Evolutionary conservation across 2,329 filamentous ascomycete species (phyloP).

Genomic region (Pseudogymnoascus sp.): DNA sequence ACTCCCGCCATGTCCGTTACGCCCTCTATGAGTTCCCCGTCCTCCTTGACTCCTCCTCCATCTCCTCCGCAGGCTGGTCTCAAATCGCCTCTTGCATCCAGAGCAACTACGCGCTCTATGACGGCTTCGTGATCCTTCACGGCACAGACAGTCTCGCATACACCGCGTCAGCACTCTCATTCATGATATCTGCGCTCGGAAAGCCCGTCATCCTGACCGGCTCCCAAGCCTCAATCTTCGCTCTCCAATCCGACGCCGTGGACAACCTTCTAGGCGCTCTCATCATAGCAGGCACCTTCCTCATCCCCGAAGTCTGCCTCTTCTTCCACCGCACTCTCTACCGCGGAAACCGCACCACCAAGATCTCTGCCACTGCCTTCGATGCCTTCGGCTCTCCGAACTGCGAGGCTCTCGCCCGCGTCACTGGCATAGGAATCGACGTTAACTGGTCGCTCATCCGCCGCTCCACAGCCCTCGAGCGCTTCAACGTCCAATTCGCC

Average conservation of each 20-base stretch:
- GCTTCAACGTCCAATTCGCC: constrained; percentile 53
- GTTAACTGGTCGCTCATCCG: constrained; percentile 57
- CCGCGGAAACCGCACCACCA: constrained; percentile 60
- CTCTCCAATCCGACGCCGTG: constrained; percentile 62
- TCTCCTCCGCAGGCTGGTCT: constrained; percentile 63
- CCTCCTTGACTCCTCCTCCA: constrained; percentile 62
- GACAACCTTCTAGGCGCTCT: constrained; percentile 63
- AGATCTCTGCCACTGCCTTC: constrained; percentile 61
- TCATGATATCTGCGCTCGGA: constrained; percentile 64
- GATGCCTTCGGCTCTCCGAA: constrained; percentile 63
- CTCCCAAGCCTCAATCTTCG: constrained; percentile 58
- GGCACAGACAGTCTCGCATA: constrained; percentile 64
- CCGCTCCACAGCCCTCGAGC: constrained; percentile 47
- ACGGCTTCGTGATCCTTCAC: constrained; percentile 65
- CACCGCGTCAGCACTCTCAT: constrained; percentile 61
- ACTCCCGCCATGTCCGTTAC: constrained; percentile 57
- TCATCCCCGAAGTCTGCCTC: constrained; percentile 66
- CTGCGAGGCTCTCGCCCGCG: constrained; percentile 52
- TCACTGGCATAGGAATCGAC: constrained; percentile 50
- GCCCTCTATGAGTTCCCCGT: constrained; percentile 61
- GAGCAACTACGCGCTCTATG: constrained; percentile 60
- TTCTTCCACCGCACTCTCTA: constrained; percentile 67
- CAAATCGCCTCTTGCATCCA: constrained; percentile 52
- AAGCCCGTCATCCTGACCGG: constrained; percentile 64
- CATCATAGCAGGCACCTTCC: constrained; percentile 64